Evolutionary conservation across 768 basidiomycete genomes (phyloP).

Genomic region (Lentinula detonsa): DNA sequence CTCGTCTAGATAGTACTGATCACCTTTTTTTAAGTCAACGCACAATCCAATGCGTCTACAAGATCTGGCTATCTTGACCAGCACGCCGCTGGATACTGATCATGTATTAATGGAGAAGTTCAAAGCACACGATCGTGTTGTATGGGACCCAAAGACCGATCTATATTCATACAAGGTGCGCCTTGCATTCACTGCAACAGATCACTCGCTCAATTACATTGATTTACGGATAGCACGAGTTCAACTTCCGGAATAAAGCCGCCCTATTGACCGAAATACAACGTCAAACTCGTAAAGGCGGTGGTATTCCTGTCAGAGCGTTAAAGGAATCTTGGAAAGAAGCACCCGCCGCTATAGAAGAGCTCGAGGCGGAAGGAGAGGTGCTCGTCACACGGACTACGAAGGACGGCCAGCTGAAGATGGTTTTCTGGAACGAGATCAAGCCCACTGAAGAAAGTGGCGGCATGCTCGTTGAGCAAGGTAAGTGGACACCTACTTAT

Average conservation of each 20-base stretch:
- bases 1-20: constrained; percentile 5
- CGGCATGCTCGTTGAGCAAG: constrained; percentile 73
- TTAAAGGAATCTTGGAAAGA: constrained; percentile 92
- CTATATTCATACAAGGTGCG: constrained; percentile 81
- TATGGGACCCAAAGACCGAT: constrained; percentile 78
- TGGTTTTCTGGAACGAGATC: constrained; percentile 90
- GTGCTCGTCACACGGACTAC: constrained; percentile 81
- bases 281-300: constrained; percentile 75
- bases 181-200: background rate
- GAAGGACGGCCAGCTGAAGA: constrained; percentile 76
- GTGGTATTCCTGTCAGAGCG: constrained; percentile 77
- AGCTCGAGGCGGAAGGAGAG: constrained; percentile 85
- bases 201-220: background rate
- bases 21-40: constrained; percentile 40
- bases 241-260: constrained; percentile 77
- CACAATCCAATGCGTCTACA: constrained; percentile 81
- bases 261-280: constrained; percentile 83
- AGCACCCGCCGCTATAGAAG: constrained; percentile 76
- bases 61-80: constrained; percentile 79
- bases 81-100: constrained; percentile 73
- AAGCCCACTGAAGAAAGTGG: constrained; percentile 70
- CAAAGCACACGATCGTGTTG: constrained; percentile 71
- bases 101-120: constrained; percentile 71
- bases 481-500: constrained; percentile 27
- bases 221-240: constrained; percentile 62